Evolutionary conservation across 169 alveolate genomes (phyloP), one percentile per base, ranked within the genome.

Genomic region (Plasmodium vinckei): DNA sequence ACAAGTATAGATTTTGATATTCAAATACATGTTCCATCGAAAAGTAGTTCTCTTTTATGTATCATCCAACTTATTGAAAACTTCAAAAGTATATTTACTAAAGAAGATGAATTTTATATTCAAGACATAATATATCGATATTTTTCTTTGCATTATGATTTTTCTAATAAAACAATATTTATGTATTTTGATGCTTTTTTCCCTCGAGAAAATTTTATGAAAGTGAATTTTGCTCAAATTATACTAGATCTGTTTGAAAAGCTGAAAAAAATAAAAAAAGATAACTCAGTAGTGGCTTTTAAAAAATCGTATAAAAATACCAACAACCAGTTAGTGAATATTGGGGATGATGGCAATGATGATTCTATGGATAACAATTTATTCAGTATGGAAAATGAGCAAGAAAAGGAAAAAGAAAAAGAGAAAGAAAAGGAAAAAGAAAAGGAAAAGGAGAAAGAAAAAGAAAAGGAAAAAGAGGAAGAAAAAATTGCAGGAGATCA

Each of bases 171-270:
- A 70, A 86, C 91, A 0, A 86, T 86, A 2, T 56, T 59, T 57
- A 86, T 86, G 91, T 86, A 86, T 69, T 86, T 86, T 70, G 91
- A 86, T 63, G 91, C 87, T 21, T 86, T 86, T 57, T 86, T 86
- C 51, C 91, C 91, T 0, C 64, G 73, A 10, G 71, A 86, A 15
- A 21, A 68, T 68, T 86, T 86, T 25, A 42, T 70, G 44, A 86
- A 47, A 21, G 21, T 21, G 1, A 86, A 86, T 86, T 69, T 68
- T 2, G 42, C 91, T 21, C 91, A 86, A 39, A 46, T 65, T 23
- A 70, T 70, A 46, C 25, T 86, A 69, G 91, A 86, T 42, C 27
- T 86, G 3, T 86, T 70, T 70, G 87, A 86, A 46, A 86, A 86
- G 17, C 51, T 86, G n/a, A 68, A 86, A 64, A 86, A 86, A 51